Evolutionary conservation across 2,329 filamentous ascomycete genomes (phyloP), one percentile per base, ranked within the genome.

Genomic region (Exophiala calicioides): DNA sequence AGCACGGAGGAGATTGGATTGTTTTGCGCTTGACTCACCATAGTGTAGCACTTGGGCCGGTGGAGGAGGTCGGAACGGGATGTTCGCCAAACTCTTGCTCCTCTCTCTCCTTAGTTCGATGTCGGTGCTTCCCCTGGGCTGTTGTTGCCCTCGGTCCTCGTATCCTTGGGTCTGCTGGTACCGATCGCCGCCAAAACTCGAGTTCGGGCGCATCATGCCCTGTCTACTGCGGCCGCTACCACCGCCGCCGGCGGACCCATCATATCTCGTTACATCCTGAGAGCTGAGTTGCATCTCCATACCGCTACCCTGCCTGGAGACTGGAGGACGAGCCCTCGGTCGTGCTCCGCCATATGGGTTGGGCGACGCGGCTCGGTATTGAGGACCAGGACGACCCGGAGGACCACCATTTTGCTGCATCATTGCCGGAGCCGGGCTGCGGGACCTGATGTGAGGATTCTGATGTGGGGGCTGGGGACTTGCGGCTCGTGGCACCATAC

Each of bases 61-160:
- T 20, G 39, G 31, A 10, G 29, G 34, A 10, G 31, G 31, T 24
- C 50, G 38, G 12, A 19, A 81, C 77, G 60, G 93, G 86, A 55
- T 49, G 20, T 44, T 45, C 5, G 86, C 89, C 50, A 93, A 77
- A 61, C 90, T 95, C 75, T 91, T 89, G 67, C 90, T 95, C 56
- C 80, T 67, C n/a, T 73, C 75, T 31, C 75, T 66, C 24, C 52
- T 27, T n/a, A 55, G 19, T 15, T 48, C 50, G 4, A 46, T 60
- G 50, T 42, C 62, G 56, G 35, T 33, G 16, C 33, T 78, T 75
- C 51, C 79, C 70, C 68, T 58, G 44, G n/a, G n/a, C n/a, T 65
- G 60, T 26, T 51, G 43, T 41, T 56, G 24, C 44, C 54, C 21
- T 54, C 58, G 18, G 47, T 56, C 27, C 23, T 45, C 36, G 53